Percentiles rank a stretch among this genome's conserved stretches.
Conservation (phyloP, 116 monocot species). For the Iris pallida region DNA sequence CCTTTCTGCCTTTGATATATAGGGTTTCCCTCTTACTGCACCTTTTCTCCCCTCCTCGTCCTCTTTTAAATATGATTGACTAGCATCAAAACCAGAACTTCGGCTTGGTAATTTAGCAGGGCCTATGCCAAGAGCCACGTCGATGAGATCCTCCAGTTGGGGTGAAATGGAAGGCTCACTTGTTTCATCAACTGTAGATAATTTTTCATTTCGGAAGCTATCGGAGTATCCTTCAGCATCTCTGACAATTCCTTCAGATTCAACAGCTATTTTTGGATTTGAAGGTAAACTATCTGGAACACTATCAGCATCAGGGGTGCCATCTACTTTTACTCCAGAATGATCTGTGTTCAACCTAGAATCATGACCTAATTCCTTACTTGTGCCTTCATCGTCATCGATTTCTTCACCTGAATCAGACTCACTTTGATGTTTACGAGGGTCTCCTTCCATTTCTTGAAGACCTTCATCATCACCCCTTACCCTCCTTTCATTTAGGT, state of each 20-base stretch:
- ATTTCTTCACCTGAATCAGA: conserved; percentile 49
- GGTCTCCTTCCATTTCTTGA: conserved; percentile 37
- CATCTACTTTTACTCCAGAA: conserved; percentile 1
- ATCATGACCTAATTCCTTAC: conserved; percentile 16
- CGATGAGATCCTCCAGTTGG: conserved; percentile 83
- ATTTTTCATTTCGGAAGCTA: neutral
- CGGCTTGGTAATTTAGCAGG: conserved; percentile 44
- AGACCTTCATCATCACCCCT: conserved; percentile 83
- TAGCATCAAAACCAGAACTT: conserved; percentile 21
- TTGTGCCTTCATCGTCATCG: conserved; percentile 4
- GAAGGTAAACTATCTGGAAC: neutral
- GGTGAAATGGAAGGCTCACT: conserved; percentile 38
- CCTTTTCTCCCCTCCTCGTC: conserved; percentile 34
- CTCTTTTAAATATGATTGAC: conserved; percentile 18
- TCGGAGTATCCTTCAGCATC: conserved; percentile 6
- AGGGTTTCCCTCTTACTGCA: conserved; percentile 66
- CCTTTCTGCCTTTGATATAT: conserved; percentile 86
- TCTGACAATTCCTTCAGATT: conserved; percentile 9
- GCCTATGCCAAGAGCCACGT: conserved; percentile 77
- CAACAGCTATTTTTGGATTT: conserved; percentile 1
- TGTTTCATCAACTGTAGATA: conserved; percentile 24
- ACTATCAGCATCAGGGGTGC: neutral
- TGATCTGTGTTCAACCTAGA: conserved; percentile 8
- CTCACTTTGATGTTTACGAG: conserved; percentile 30
- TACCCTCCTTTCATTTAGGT: conserved; percentile 95